These are phyloP conservation scores for Apophysomyces elegans DNA, from an alignment of 371 early-diverging fungal genomes.

Conservation along the genomic window DNA sequence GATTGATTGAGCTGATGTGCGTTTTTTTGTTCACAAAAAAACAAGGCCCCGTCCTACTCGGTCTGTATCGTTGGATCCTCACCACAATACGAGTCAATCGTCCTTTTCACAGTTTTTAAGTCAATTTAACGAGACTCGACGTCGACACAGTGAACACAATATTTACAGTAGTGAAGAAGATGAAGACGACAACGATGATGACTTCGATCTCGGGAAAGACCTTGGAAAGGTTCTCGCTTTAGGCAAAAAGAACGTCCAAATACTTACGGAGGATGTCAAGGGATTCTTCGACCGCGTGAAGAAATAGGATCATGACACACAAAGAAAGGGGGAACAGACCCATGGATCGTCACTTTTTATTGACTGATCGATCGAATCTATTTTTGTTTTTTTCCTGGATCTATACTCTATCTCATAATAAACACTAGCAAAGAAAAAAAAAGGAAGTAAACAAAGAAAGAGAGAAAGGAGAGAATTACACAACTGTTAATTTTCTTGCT, in stretches of 20 bases:
- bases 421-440: too few relatives aligned
- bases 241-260: constrained; percentile 8
- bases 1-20: not conserved
- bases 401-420: too few relatives aligned
- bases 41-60: not conserved
- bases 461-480: too few relatives aligned
- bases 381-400: too few relatives aligned
- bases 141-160: constrained; percentile 5
- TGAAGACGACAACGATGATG: not conserved
- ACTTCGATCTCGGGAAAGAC: constrained; percentile 1
- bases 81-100: not conserved
- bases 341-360: too few relatives aligned
- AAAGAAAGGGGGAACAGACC: too few relatives aligned
- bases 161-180: not conserved
- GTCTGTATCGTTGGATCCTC: constrained; percentile 1
- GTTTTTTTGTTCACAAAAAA: not conserved
- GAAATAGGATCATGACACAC: not conserved
- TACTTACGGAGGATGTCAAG: not conserved
- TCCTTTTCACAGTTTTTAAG: constrained; percentile 1
- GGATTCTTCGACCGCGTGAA: constrained; percentile 7
- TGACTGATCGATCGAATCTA: too few relatives aligned
- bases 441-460: too few relatives aligned
- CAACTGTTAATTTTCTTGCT: too few relatives aligned
- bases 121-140: not conserved
- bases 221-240: not conserved